A percentile compares a stretch with the other conserved stretches of the same genome.
phyloP scores from a whole-genome alignment of 345 rosid genomes.

The Lumnitzera racemosa region DNA sequence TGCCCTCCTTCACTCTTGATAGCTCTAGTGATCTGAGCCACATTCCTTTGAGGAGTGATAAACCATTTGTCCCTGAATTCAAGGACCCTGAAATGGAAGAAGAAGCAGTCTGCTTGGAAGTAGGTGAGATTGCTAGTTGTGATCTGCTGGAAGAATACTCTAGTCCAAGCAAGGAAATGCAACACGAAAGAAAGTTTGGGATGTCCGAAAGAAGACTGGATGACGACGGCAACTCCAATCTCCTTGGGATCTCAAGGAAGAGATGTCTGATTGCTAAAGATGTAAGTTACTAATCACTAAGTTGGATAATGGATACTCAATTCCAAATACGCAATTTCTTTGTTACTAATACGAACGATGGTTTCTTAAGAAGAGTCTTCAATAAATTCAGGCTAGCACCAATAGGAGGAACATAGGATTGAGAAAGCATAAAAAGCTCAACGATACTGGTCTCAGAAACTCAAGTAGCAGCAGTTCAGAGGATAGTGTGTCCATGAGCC shows the following conservation, averaged over 20 bases:
- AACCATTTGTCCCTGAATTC: constrained; percentile 3
- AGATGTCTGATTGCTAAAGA: constrained; percentile 25
- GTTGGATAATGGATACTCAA: no score
- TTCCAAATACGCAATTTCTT: no score
- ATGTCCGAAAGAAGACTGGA: constrained; percentile 8
- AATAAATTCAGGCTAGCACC: constrained; percentile 20
- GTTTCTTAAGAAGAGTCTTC: constrained; percentile 6
- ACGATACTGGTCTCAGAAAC: constrained; percentile 36
- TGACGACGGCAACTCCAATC: constrained; percentile 3
- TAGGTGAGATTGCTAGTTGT: constrained; percentile 1
- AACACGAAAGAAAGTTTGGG: constrained; percentile 33
- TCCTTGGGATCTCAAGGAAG: constrained; percentile 22
- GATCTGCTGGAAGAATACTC: constrained; percentile 6
- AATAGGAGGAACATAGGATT: constrained; percentile 22
- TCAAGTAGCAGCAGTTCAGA: constrained; percentile 46
- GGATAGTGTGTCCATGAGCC: constrained; percentile 41
- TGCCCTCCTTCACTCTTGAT: neutral
- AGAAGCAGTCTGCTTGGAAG: neutral
- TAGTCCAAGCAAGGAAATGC: constrained; percentile 17
- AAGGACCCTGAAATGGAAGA: neutral
- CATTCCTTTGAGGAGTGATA: neutral
- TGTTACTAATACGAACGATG: constrained; percentile 3
- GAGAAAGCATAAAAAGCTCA: constrained; percentile 25
- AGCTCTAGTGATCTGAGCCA: neutral
- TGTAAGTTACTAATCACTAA: constrained; percentile 22